A percentile compares a stretch with the other conserved stretches of the same genome.
phyloP scores from a whole-genome alignment of 768 basidiomycete genomes.

The Boletus pseudopeckii region DNA sequence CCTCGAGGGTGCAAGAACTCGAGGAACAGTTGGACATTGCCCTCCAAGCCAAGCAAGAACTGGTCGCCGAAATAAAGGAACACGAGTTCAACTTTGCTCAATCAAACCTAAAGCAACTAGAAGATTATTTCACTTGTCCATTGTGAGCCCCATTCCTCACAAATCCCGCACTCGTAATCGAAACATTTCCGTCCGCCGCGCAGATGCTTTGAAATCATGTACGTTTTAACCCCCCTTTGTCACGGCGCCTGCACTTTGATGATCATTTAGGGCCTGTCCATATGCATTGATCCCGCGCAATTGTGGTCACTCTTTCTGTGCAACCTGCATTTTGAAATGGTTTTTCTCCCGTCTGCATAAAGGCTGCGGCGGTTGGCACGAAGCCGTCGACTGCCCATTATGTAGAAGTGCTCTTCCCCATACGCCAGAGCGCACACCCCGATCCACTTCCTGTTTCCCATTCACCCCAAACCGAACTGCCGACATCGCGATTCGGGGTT shows the following conservation, averaged over 20 bases:
- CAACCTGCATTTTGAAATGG: conserved; percentile 64
- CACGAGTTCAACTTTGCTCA: conserved; percentile 31
- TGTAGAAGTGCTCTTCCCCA: conserved; percentile 54
- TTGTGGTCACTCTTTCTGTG: conserved; percentile 70
- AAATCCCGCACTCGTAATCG: conserved; percentile 6
- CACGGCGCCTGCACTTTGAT: not conserved
- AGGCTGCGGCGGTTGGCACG: conserved; percentile 65
- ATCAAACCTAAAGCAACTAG: conserved; percentile 49
- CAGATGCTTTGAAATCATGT: conserved; percentile 66
- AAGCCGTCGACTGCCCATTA: conserved; percentile 63
- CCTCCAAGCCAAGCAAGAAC: conserved; percentile 41
- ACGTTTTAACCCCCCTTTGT: conserved; percentile 10
- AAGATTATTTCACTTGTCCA: conserved; percentile 63
- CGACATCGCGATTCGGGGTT: conserved; percentile 48
- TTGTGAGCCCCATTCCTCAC: conserved; percentile 41
- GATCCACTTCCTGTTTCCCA: conserved; percentile 50
- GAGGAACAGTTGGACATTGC: conserved; percentile 40
- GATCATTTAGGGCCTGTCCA: conserved; percentile 45
- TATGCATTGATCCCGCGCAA: conserved; percentile 49
- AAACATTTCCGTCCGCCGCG: conserved; percentile 6
- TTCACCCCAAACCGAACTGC: conserved; percentile 62
- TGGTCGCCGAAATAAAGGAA: conserved; percentile 38
- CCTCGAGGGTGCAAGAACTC: conserved; percentile 38
- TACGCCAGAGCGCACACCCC: conserved; percentile 51
- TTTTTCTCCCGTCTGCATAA: conserved; percentile 65